These are phyloP conservation scores for Cladosporium colombiae DNA, from an alignment of 2,329 filamentous ascomycete genomes.

Conservation along the genomic window DNA sequence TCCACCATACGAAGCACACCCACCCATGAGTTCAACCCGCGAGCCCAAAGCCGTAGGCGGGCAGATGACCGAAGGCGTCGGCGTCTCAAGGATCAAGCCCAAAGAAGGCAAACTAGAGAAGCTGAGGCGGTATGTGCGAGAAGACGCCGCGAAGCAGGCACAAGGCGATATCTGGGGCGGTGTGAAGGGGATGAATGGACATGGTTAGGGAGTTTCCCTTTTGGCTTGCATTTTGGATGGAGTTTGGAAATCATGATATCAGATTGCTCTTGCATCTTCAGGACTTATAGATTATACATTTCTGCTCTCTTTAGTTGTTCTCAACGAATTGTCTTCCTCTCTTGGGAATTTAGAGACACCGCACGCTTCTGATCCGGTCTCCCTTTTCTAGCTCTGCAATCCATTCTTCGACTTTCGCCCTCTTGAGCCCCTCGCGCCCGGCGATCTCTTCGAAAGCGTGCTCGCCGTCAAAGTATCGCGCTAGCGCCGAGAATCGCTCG, in stretches of 20 bases:
- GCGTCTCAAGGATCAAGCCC: constrained; percentile 9
- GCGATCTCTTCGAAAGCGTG: constrained; percentile 81
- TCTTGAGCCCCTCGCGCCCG: constrained; percentile 59
- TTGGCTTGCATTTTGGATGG: too few relatives aligned
- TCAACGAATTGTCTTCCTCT: too few relatives aligned
- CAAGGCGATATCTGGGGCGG: constrained; percentile 17
- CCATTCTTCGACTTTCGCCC: constrained; percentile 62
- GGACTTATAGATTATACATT: neutral
- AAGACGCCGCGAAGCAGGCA: constrained; percentile 19
- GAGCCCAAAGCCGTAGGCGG: constrained; percentile 18
- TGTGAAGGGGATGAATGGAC: constrained; percentile 12
- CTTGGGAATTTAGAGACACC: constrained; percentile 27
- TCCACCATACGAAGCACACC: constrained; percentile 7
- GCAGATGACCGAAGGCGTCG: constrained; percentile 17
- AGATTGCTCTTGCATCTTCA: neutral
- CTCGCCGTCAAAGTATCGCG: constrained; percentile 85
- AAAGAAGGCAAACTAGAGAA: constrained; percentile 20
- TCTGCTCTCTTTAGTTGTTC: too few relatives aligned
- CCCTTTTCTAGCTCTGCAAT: constrained; percentile 66
- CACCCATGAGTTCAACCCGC: constrained; percentile 18
- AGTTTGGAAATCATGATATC: too few relatives aligned
- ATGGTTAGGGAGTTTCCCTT: constrained; percentile 2
- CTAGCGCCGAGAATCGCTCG: constrained; percentile 70
- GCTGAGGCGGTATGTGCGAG: constrained; percentile 10
- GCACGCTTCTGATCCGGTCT: constrained; percentile 55